A percentile compares a stretch with the other conserved stretches of the same genome.
phyloP scores from a whole-genome alignment of 23 red algal species.

The Gracilaria vermiculophylla region DNA sequence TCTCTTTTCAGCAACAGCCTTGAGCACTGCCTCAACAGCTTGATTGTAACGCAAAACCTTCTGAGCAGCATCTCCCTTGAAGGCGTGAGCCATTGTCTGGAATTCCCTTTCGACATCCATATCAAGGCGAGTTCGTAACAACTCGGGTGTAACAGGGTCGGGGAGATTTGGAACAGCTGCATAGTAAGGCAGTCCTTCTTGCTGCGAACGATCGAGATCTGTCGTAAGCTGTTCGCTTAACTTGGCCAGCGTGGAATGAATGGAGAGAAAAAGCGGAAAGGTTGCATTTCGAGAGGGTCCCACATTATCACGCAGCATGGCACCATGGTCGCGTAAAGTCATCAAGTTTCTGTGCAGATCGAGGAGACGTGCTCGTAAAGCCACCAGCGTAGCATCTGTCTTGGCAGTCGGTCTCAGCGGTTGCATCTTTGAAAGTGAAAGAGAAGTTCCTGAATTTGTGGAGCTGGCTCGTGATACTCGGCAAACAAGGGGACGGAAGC shows the following conservation, averaged over 20 bases:
- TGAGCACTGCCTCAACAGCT: background rate
- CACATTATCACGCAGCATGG: slow-evolving; percentile 12
- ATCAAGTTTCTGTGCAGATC: slow-evolving; percentile 4
- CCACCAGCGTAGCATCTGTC: slow-evolving; percentile 6
- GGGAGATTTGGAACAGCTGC: slow-evolving; percentile 7
- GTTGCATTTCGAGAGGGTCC: slow-evolving; percentile 23
- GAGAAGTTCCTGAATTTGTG: too few species aligned
- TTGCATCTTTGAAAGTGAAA: background rate
- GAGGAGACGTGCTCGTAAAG: slow-evolving; percentile 5
- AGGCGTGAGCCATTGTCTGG: background rate
- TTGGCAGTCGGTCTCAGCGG: background rate
- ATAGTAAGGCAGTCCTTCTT: slow-evolving; percentile 20
- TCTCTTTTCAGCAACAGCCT: slow-evolving; percentile 7
- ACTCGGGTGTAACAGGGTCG: slow-evolving; percentile 8
- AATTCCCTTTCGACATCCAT: slow-evolving; percentile 15
- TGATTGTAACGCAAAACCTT: slow-evolving; percentile 24
- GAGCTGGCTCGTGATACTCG: too few species aligned
- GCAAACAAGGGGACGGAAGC: too few species aligned
- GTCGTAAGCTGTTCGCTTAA: background rate
- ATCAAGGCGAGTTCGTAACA: background rate
- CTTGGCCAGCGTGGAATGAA: background rate
- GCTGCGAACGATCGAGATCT: slow-evolving; percentile 14
- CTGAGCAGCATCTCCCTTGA: slow-evolving; percentile 14
- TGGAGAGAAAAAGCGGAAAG: slow-evolving; percentile 3
- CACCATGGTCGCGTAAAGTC: slow-evolving; percentile 6